phyloP scores from a whole-genome alignment of 2,329 filamentous ascomycete genomes.

The Talaromyces funiculosus region DNA sequence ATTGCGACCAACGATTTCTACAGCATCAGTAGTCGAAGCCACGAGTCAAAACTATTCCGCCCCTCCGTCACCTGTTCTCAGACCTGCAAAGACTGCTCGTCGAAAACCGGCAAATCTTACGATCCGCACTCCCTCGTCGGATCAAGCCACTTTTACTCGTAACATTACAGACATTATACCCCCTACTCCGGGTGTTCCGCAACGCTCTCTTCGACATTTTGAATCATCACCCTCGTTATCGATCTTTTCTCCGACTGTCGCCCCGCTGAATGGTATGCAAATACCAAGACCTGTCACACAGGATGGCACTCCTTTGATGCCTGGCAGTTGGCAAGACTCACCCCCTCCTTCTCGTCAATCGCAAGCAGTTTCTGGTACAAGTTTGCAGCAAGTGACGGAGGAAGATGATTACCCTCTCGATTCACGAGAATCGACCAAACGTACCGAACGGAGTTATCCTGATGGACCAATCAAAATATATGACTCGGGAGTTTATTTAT shows the following conservation, averaged over 20 bases:
- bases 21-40: constrained; percentile 44
- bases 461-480: constrained; percentile 61
- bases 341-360: constrained; percentile 19
- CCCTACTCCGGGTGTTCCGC: constrained; percentile 45
- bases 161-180: constrained; percentile 49
- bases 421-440: constrained; percentile 54
- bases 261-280: constrained; percentile 48
- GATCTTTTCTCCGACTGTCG: constrained; percentile 48
- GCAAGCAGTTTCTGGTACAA: constrained; percentile 16
- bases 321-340: constrained; percentile 27
- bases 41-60: constrained; percentile 41
- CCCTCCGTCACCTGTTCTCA: constrained; percentile 53
- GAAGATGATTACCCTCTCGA: constrained; percentile 46
- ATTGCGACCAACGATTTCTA: constrained; percentile 43
- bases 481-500: constrained; percentile 56
- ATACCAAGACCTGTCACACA: constrained; percentile 38
- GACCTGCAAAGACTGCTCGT: constrained; percentile 49
- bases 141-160: constrained; percentile 43
- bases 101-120: constrained; percentile 56
- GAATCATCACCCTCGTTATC: constrained; percentile 57
- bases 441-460: constrained; percentile 58
- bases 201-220: constrained; percentile 53
- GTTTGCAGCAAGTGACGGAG: constrained; percentile 41
- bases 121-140: constrained; percentile 51
- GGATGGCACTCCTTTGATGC: constrained; percentile 25